phyloP scores from a whole-genome alignment of 1,284 basidiomycete genomes.

The Malassezia brasiliensis region DNA sequence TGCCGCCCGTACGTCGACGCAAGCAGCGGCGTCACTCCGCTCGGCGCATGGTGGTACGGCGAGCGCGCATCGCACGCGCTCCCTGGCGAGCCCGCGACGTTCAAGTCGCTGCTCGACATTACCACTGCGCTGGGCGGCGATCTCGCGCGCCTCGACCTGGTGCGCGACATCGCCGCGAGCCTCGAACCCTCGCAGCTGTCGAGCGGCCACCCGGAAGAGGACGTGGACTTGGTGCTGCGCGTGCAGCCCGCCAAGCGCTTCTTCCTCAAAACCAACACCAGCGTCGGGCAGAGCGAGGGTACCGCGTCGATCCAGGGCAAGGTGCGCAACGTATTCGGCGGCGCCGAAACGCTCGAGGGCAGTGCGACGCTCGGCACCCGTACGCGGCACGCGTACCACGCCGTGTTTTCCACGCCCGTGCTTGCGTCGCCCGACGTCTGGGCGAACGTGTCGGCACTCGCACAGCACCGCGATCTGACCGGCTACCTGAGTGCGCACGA shows the following conservation, averaged over 20 bases:
- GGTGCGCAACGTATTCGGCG: slow-evolving; percentile 69
- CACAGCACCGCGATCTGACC: slow-evolving; percentile 61
- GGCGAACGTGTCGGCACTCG: slow-evolving; percentile 59
- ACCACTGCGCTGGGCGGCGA: slow-evolving; percentile 62
- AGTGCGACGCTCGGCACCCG: slow-evolving; percentile 76
- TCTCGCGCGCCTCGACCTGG: slow-evolving; percentile 66
- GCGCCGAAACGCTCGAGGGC: slow-evolving; percentile 77
- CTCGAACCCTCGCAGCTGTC: slow-evolving; percentile 59
- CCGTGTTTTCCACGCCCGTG: slow-evolving; percentile 40
- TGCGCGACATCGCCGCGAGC: slow-evolving; percentile 61
- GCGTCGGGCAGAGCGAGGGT: slow-evolving; percentile 87
- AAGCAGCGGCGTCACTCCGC: slow-evolving; percentile 30
- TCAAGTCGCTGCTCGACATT: slow-evolving; percentile 54
- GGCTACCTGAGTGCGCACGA: slow-evolving; percentile 63
- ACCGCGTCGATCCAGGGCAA: slow-evolving; percentile 50
- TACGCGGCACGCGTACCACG: slow-evolving; percentile 66
- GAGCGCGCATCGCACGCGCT: slow-evolving; percentile 31
- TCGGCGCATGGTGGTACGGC: slow-evolving; percentile 34
- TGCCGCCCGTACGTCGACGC: slow-evolving; percentile 59
- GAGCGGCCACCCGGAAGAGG: slow-evolving; percentile 56
- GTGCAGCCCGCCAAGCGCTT: slow-evolving; percentile 68
- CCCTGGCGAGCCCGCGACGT: slow-evolving; percentile 30
- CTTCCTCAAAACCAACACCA: slow-evolving; percentile 76
- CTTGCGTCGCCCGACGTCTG: slow-evolving; percentile 55
- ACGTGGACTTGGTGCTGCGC: slow-evolving; percentile 75